Conservation (phyloP, 257 asterid genomes). For the Misopates orontium region DNA sequence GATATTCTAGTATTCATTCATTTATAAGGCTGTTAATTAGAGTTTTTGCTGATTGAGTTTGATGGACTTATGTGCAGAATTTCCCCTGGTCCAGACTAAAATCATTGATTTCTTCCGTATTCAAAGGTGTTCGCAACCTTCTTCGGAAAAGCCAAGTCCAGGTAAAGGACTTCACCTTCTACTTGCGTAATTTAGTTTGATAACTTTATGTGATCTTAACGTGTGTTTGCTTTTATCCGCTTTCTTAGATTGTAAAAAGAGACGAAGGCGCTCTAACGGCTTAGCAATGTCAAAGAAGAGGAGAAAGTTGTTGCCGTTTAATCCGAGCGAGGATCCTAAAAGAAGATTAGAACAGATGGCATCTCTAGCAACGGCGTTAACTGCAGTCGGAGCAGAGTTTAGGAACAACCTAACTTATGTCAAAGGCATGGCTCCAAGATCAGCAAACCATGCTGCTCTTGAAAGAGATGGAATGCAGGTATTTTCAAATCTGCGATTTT, state of each 20-base stretch:
- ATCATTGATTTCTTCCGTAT: constrained; percentile 86
- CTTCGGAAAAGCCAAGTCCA: constrained; percentile 37
- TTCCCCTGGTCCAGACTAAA: constrained; percentile 79
- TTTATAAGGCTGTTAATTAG: no score
- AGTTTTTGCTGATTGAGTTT: neutral
- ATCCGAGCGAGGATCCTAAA: constrained; percentile 62
- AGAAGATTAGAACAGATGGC: constrained; percentile 87
- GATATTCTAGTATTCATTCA: no score
- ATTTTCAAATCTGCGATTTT: neutral
- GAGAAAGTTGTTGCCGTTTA: constrained; percentile 67
- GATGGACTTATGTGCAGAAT: constrained; percentile 44
- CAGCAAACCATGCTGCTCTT: constrained; percentile 61
- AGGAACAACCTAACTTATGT: constrained; percentile 73
- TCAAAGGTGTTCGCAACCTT: constrained; percentile 47
- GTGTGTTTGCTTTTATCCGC: constrained; percentile 7
- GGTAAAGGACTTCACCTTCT: constrained; percentile 35
- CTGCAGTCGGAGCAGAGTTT: constrained; percentile 65
- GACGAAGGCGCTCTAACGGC: constrained; percentile 47
- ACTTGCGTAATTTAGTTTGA: neutral
- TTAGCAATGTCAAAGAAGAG: constrained; percentile 60
- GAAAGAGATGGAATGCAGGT: constrained; percentile 97
- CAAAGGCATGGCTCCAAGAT: constrained; percentile 75
- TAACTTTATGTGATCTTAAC: neutral
- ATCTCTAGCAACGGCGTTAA: constrained; percentile 82
- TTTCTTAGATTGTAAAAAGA: constrained; percentile 54